Percentiles rank a stretch among this genome's conserved stretches.
phyloP scores from a whole-genome alignment of 2,329 filamentous ascomycete genomes.

The Talaromyces sp. region DNA sequence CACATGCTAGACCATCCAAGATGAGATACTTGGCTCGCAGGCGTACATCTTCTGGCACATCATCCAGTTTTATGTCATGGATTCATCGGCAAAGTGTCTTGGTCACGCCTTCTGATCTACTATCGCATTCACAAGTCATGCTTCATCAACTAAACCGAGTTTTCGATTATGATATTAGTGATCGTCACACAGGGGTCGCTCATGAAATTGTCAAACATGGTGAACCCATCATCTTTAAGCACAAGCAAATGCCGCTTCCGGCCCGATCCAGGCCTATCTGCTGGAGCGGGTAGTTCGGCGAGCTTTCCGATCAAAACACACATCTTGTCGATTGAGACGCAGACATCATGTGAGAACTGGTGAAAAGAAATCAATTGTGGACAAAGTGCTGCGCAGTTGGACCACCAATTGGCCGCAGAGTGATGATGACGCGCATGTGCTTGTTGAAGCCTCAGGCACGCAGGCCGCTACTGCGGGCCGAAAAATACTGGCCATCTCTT shows the following conservation, averaged over 20 bases:
- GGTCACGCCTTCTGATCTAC: neutral
- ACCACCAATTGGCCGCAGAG: no score
- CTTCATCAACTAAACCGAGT: neutral
- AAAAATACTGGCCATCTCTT: neutral
- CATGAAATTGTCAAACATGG: no score
- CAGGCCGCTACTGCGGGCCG: neutral
- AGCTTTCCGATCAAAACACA: neutral
- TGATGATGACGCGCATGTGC: neutral
- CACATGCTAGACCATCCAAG: neutral
- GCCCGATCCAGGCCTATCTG: neutral
- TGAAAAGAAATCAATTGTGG: neutral
- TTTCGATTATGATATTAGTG: no score
- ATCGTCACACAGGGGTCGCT: no score
- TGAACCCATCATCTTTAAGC: no score
- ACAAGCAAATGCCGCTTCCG: neutral
- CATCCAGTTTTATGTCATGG: neutral
- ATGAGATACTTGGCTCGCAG: neutral
- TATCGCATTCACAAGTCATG: neutral
- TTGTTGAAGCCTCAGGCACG: neutral
- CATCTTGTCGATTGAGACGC: neutral
- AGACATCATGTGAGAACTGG: neutral
- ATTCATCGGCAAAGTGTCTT: neutral
- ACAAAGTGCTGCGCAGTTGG: neutral
- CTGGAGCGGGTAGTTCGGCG: neutral
- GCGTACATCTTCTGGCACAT: neutral